Percentiles rank a stretch among this genome's conserved stretches.
Conservation (phyloP, 1,284 basidiomycete species). For the Trametes sp. region DNA sequence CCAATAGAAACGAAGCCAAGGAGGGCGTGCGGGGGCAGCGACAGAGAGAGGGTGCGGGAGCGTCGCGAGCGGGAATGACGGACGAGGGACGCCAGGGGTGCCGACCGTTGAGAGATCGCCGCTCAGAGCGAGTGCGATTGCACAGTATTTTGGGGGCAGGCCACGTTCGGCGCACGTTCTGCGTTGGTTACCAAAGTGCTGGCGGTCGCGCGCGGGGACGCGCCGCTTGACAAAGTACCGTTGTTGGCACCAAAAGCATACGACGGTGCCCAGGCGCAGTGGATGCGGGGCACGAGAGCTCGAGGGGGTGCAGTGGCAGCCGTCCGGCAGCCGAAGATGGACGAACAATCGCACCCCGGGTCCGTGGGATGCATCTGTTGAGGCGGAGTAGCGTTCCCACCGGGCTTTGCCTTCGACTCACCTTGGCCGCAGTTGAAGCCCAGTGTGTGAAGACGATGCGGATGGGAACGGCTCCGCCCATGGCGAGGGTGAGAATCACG, state of each 20-base stretch:
- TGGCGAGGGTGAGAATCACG: background rate
- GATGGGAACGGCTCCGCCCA: slow-evolving; percentile 8
- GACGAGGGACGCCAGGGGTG: background rate
- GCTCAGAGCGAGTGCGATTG: slow-evolving; percentile 4
- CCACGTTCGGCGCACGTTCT: background rate
- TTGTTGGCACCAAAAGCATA: slow-evolving; percentile 19
- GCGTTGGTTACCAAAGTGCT: slow-evolving; percentile 8
- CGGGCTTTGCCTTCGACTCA: slow-evolving; percentile 11
- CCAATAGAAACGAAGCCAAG: background rate
- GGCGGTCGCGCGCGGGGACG: background rate
- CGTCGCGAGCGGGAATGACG: background rate
- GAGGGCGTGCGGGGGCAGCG: background rate
- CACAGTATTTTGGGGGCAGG: slow-evolving; percentile 11
- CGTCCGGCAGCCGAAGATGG: slow-evolving; percentile 19
- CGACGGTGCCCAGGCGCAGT: slow-evolving; percentile 8
- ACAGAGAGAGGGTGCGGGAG: background rate
- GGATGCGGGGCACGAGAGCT: background rate
- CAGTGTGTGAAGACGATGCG: slow-evolving; percentile 21
- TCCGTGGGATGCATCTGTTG: slow-evolving; percentile 13
- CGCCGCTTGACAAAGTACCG: slow-evolving; percentile 10
- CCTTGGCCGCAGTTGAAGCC: background rate
- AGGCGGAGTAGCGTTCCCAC: slow-evolving; percentile 11
- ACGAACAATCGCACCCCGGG: slow-evolving; percentile 16
- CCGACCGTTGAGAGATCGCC: background rate
- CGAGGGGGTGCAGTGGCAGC: background rate